Conservation (phyloP, 139 green algal genomes). For the Chlamydomonas schloesseri region DNA sequence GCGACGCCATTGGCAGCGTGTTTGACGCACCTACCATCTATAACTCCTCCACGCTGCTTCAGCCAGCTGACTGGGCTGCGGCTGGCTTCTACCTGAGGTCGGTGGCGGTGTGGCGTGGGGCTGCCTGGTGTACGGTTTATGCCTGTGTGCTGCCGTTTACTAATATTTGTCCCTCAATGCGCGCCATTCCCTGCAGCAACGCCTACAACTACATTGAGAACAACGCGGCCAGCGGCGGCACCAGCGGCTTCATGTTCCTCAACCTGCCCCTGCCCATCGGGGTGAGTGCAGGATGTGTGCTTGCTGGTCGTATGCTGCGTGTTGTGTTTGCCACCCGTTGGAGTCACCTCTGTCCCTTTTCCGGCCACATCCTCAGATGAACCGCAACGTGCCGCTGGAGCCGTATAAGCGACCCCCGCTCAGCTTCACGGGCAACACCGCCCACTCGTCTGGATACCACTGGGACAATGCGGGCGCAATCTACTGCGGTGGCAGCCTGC, state of each 20-base stretch:
- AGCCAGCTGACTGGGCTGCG: not conserved
- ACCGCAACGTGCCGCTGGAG: not conserved
- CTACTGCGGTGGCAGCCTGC: not conserved
- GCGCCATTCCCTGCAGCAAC: not conserved
- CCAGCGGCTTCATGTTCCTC: not conserved
- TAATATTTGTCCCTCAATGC: not conserved
- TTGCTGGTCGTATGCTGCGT: no score
- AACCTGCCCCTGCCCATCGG: not conserved
- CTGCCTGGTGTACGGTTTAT: no score
- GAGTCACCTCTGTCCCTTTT: no score
- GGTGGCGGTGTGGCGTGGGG: not conserved
- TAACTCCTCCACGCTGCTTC: not conserved
- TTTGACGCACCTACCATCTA: not conserved
- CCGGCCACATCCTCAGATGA: no score
- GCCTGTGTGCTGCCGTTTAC: no score
- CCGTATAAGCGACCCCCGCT: not conserved
- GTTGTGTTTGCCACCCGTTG: no score
- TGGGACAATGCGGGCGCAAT: not conserved
- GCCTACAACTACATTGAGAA: not conserved
- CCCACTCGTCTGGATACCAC: not conserved
- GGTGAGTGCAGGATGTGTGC: not conserved
- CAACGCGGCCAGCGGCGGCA: constrained; percentile 3
- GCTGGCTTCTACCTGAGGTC: constrained; percentile 10
- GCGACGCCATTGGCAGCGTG: not conserved
- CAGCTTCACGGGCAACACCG: not conserved